phyloP scores from a whole-genome alignment of 139 green algal species.

The Coelastrella sp. region DNA sequence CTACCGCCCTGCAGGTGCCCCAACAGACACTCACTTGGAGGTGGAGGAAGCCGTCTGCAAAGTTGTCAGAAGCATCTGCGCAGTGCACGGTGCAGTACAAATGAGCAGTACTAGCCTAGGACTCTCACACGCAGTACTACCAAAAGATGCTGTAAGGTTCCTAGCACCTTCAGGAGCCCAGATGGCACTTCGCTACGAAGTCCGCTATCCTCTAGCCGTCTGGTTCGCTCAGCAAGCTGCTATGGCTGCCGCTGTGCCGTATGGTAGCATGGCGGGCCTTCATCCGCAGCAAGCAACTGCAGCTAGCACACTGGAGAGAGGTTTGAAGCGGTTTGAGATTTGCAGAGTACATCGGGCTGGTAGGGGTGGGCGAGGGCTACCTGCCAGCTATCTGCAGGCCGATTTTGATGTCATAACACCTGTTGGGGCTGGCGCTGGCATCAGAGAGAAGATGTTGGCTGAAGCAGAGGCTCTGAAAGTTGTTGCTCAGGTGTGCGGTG shows the following conservation, averaged over 20 bases:
- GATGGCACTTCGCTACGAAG: conserved; percentile 69
- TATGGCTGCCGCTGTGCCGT: background rate
- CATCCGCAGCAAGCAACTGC: background rate
- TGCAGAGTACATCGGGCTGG: conserved; percentile 60
- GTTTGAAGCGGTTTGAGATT: conserved; percentile 78
- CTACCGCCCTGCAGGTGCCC: background rate
- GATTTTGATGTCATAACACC: conserved; percentile 78
- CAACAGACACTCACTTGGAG: conserved; percentile 23
- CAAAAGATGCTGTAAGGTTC: conserved; percentile 61
- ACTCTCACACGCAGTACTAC: conserved; percentile 43
- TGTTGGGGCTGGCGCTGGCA: background rate
- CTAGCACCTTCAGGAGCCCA: conserved; percentile 59
- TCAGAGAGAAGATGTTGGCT: conserved; percentile 33
- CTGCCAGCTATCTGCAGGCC: conserved; percentile 72
- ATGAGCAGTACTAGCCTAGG: conserved; percentile 53
- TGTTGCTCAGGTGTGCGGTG: conserved; percentile 39
- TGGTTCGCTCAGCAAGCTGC: conserved; percentile 76
- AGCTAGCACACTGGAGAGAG: conserved; percentile 52
- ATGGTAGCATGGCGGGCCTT: background rate
- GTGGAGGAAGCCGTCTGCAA: conserved; percentile 62
- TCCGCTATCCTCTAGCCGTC: conserved; percentile 74
- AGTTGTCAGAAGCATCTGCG: conserved; percentile 59
- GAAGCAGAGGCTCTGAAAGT: conserved; percentile 42
- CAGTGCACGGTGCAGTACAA: conserved; percentile 45
- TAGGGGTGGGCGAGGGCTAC: conserved; percentile 51